phyloP scores from a whole-genome alignment of 176 grass and related monocot species.

The Aegilops speltoides region DNA sequence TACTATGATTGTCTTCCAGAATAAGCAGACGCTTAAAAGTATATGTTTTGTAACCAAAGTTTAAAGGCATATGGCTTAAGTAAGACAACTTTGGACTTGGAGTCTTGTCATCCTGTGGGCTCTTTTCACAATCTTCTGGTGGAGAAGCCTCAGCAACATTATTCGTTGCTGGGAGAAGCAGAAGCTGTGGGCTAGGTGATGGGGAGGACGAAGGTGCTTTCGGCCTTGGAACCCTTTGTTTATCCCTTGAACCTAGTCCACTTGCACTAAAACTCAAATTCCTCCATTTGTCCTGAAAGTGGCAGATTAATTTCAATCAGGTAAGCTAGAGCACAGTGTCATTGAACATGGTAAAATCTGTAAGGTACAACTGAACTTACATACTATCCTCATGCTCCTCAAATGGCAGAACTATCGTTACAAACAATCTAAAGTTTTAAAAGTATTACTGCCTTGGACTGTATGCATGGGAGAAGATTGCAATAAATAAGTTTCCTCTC shows the following conservation, averaged over 20 bases:
- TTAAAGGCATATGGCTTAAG: constrained; percentile 7
- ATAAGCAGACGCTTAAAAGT: constrained; percentile 18
- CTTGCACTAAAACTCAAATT: constrained; percentile 93
- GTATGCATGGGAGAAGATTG: constrained; percentile 14
- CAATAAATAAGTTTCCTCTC: constrained; percentile 5
- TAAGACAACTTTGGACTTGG: constrained; percentile 60
- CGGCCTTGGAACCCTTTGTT: constrained; percentile 55
- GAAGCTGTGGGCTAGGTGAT: constrained; percentile 23
- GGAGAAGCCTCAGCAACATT: constrained; percentile 34
- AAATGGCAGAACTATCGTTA: constrained; percentile 16
- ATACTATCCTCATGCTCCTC: constrained; percentile 4
- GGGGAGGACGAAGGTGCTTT: constrained; percentile 37
- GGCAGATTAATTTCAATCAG: constrained; percentile 15
- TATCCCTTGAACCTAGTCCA: constrained; percentile 88
- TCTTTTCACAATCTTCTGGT: constrained; percentile 48
- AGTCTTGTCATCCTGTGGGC: constrained; percentile 47
- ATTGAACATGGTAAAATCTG: neutral
- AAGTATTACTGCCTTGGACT: constrained; percentile 24
- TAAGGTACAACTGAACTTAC: neutral
- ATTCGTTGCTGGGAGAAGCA: constrained; percentile 25
- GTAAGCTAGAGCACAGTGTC: neutral
- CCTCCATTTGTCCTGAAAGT: constrained; percentile 96
- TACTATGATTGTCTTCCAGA: neutral
- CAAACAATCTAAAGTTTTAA: neutral
- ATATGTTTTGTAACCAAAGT: constrained; percentile 10